These are phyloP conservation scores for Pyricularia grisea DNA, from an alignment of 2,329 filamentous ascomycete genomes.

Conservation along the genomic window DNA sequence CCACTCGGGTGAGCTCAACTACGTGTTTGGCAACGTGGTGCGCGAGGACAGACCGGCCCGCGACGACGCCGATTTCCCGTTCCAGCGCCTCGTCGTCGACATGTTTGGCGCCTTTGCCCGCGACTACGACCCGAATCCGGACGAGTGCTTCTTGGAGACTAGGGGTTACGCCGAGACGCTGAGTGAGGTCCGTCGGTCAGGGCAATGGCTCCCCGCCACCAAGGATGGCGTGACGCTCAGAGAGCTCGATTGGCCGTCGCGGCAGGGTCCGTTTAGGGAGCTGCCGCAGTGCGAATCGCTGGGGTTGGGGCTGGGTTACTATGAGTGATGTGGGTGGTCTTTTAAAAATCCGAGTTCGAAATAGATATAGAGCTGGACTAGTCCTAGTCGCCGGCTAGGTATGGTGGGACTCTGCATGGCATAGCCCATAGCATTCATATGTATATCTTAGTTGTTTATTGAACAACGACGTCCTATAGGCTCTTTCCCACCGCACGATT, in stretches of 20 bases:
- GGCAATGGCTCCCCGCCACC: slow-evolving; percentile 24
- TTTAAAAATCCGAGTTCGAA: not conserved
- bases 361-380: not conserved
- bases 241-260: slow-evolving; percentile 34
- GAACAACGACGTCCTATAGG: too few relatives aligned
- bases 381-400: too few relatives aligned
- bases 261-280: slow-evolving; percentile 33
- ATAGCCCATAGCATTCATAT: too few relatives aligned
- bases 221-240: slow-evolving; percentile 28
- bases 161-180: slow-evolving; percentile 26
- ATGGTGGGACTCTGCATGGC: too few relatives aligned
- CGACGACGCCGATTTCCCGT: slow-evolving; percentile 30
- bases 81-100: slow-evolving; percentile 31
- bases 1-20: slow-evolving; percentile 46
- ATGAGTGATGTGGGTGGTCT: slow-evolving; percentile 9
- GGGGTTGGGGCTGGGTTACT: slow-evolving; percentile 34
- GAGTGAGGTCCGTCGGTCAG: slow-evolving; percentile 15
- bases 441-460: too few relatives aligned
- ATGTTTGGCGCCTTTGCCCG: slow-evolving; percentile 41
- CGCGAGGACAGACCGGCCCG: slow-evolving; percentile 31
- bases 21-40: slow-evolving; percentile 41
- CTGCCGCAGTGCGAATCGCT: slow-evolving; percentile 38
- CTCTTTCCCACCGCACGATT: too few relatives aligned
- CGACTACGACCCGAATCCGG: slow-evolving; percentile 40
- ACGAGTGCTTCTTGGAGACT: slow-evolving; percentile 29